Base-by-base conservation (phyloP, 192 early-diverging fungal genomes). In the Coemansia sp. region DNA sequence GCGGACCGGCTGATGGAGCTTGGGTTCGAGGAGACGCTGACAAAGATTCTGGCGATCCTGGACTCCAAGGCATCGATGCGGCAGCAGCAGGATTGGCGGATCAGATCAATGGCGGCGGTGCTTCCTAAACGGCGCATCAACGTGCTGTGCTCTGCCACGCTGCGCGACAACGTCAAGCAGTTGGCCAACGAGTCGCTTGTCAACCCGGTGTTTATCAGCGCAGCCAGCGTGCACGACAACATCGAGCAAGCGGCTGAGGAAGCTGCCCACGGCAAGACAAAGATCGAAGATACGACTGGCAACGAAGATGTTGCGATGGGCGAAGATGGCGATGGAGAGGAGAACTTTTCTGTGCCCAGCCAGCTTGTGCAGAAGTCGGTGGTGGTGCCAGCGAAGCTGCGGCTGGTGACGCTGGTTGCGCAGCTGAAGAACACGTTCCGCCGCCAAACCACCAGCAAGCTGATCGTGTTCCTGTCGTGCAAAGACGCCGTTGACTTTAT, bases 401-500 rank as follows among this genome's bases (percentile, higher is more conserved):
- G 95, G 28, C 82, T 99, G 23, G 92, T 97, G 10, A 89, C 92
- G 2, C 75, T 99, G 13, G 79, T 87, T 4, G 87, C 92, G 15
- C 68, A 90, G 58, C 81, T 98, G 31, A 87, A 88, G 54, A 75
- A 83, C 68, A 67, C 82, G 37, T 62, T 79, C 59, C 61, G 68
- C 23, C 36, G 53, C 50, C 53, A 56, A 60, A 62, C 67, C 6
- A 81, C 55, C 41, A 74, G 55, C 64, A 83, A 66, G 57, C 74
- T 91, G n/a, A 89, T 99, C 37, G 87, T 99, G n/a, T 99, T 99
- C 68, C 75, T 96, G 61, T 90, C 94, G 27, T 91, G 88, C 44
- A 91, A 92, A 57, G 97, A 97, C 67, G 85, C 93, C 4, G 95
- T 98, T 28, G 95, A 99, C 82, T 99, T 94, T 77, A 91, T 95